These are phyloP conservation scores for Trifolium dubium DNA, from an alignment of 306 rosid species.

Conservation along the genomic window DNA sequence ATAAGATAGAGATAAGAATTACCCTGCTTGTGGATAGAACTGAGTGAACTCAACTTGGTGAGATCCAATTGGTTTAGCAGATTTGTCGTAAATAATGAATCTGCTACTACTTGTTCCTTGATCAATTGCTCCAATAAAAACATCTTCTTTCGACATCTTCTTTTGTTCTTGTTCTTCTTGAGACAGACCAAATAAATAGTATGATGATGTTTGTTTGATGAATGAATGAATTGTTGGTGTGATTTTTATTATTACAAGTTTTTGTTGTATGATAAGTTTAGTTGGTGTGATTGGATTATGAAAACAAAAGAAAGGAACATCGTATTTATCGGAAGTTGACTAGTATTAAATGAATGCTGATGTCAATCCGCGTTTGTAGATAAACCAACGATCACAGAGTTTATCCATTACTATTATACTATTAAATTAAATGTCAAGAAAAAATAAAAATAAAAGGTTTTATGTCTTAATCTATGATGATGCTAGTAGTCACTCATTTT, in stretches of 20 bases:
- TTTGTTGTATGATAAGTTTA: background rate
- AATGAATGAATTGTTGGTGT: background rate
- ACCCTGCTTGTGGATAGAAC: constrained; percentile 86
- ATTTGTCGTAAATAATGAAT: constrained; percentile 71
- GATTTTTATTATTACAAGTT: background rate
- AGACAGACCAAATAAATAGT: background rate
- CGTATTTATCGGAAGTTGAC: background rate
- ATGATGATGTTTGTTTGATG: background rate
- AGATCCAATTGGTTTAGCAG: constrained; percentile 55
- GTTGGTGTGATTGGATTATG: background rate
- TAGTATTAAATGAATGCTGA: background rate
- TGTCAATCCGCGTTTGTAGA: constrained; percentile 3
- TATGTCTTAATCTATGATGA: too few species aligned
- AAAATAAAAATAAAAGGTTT: too few species aligned
- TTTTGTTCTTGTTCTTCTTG: background rate
- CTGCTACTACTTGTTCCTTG: constrained; percentile 94
- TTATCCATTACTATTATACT: background rate
- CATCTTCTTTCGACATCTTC: constrained; percentile 51
- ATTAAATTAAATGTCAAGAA: too few species aligned
- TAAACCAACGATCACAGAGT: background rate
- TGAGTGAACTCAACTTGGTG: constrained; percentile 96
- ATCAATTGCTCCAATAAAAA: constrained; percentile 74
- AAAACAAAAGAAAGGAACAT: background rate
- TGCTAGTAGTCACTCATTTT: too few species aligned
- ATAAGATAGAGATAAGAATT: background rate